Base-by-base conservation (phyloP, 768 basidiomycete species). In the Podaxis rugospora region DNA sequence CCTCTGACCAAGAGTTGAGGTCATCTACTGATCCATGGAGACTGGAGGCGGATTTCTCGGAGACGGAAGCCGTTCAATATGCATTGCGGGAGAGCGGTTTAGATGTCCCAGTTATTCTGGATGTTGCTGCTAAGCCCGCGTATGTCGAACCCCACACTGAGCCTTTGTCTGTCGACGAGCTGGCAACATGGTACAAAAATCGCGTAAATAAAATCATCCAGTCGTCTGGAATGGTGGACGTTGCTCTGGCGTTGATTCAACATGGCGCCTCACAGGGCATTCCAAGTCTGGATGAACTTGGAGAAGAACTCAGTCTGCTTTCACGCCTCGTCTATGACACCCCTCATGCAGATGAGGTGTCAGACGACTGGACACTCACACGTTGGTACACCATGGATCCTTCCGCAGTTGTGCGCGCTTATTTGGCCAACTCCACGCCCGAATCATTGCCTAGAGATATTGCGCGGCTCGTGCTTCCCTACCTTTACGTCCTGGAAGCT, bases 271-370 rank as follows among this genome's bases (percentile, higher is more conserved):
- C 93, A 6, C 84, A 85, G 65, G 89, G 89, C 13, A 78, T 97
- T 11, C 81, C 85, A 18, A 84, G 78, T 1, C 81, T 99, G 44
- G 95, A 96, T 65, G 85, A 87, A 67, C 72, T 95, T 2, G 96
- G 95, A 1, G 96, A 98, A 75, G 95, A 98, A 56, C 82, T 98
- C 42, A 90, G 86, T 64, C 83, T 98, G 5, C 81, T 99, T 39
- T 88, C 90, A 1, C 82, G 89, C 18, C 81, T 98, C 49, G 86
- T 95, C 11, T 99, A 99, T 66, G 94, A 97, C 68, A 78, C 85
- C 9, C 80, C 82, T 56, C 78, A 80, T 39, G 78, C 79, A 6
- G 73, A 75, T 18, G 72, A 72, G 49, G 67, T 70, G 4, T 73
- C 72, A 16, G 80, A 83, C n/a, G 86, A 89, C 68, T 95, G 92